Evolutionary conservation across 2,329 filamentous ascomycete genomes (phyloP).

Genomic region (Neospermospora avenae): DNA sequence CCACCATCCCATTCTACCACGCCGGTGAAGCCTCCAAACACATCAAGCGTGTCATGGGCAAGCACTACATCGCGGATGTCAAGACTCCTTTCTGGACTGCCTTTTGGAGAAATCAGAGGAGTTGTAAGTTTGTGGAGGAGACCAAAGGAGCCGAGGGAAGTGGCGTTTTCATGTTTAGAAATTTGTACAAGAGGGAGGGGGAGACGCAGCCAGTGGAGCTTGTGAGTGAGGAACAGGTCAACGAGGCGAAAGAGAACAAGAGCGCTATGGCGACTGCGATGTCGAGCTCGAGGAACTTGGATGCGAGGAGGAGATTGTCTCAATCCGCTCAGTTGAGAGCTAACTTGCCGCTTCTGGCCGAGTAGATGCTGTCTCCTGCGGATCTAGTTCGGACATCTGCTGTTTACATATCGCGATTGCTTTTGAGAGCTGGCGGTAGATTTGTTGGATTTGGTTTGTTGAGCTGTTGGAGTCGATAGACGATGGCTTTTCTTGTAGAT

Average conservation of each 20-base stretch:
- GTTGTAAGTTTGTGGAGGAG: conserved; percentile 37
- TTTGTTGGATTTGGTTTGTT: no score
- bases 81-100: conserved; percentile 37
- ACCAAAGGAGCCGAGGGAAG: conserved; percentile 33
- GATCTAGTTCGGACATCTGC: not conserved
- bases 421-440: not conserved
- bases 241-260: conserved; percentile 15
- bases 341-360: conserved; percentile 31
- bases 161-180: conserved; percentile 36
- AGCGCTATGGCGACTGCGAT: conserved; percentile 29
- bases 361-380: conserved; percentile 13
- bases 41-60: conserved; percentile 53
- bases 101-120: conserved; percentile 35
- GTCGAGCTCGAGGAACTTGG: conserved; percentile 27
- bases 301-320: conserved; percentile 29
- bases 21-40: conserved; percentile 56
- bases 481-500: not conserved
- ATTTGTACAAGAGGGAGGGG: conserved; percentile 30
- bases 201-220: conserved; percentile 27
- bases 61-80: conserved; percentile 45
- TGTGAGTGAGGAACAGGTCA: conserved; percentile 3
- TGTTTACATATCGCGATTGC: not conserved
- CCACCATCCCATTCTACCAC: conserved; percentile 60
- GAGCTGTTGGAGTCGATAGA: not conserved
- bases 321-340: conserved; percentile 30